Conservation (phyloP, 1,284 basidiomycete genomes). For the Apiotrichum akiyoshidainum region DNA sequence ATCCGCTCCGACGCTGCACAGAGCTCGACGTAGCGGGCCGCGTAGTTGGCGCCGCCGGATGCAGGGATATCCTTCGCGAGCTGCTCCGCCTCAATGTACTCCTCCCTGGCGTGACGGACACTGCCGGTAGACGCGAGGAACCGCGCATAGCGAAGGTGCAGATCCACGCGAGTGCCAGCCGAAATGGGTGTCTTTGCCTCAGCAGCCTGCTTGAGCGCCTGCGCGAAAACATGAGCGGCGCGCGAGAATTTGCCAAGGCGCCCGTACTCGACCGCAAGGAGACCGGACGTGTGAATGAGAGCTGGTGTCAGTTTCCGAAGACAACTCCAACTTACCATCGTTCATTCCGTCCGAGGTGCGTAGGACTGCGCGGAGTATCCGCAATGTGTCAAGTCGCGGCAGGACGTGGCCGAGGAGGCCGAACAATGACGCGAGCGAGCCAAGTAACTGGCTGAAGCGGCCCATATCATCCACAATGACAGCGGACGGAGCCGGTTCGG, state of each 20-base stretch:
- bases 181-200: slow-evolving; percentile 24
- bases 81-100: slow-evolving; percentile 30
- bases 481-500: not conserved
- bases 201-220: slow-evolving; percentile 54
- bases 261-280: slow-evolving; percentile 72
- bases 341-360: slow-evolving; percentile 54
- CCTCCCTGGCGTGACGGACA: slow-evolving; percentile 55
- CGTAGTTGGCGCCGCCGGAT: slow-evolving; percentile 52
- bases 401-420: slow-evolving; percentile 60
- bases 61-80: slow-evolving; percentile 51
- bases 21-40: slow-evolving; percentile 60
- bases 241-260: slow-evolving; percentile 69
- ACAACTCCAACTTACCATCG: slow-evolving; percentile 23
- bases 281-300: slow-evolving; percentile 63
- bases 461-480: slow-evolving; percentile 55
- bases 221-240: slow-evolving; percentile 63
- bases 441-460: slow-evolving; percentile 53
- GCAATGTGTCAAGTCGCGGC: slow-evolving; percentile 53
- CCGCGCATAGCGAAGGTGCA: slow-evolving; percentile 66
- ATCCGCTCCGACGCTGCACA: slow-evolving; percentile 63
- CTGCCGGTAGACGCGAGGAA: slow-evolving; percentile 64
- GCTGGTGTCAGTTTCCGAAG: slow-evolving; percentile 50
- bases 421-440: slow-evolving; percentile 59
- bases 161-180: slow-evolving; percentile 52
- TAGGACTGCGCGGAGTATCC: slow-evolving; percentile 58